phyloP scores from a whole-genome alignment of 2,329 filamentous ascomycete species.

The Fusarium sp. region DNA sequence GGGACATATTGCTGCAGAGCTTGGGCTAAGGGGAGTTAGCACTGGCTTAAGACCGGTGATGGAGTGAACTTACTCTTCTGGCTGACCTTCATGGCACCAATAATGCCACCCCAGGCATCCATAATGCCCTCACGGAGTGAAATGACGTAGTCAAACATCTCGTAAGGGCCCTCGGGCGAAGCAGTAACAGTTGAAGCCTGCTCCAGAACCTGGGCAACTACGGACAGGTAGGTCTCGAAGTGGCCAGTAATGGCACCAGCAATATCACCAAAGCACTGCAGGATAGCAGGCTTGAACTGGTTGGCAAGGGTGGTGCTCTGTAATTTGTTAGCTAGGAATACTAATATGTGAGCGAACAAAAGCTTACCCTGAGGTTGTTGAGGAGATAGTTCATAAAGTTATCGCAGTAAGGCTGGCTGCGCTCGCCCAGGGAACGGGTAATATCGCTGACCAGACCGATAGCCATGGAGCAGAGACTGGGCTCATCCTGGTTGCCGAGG shows the following conservation, averaged over 20 bases:
- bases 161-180: constrained; percentile 83
- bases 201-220: constrained; percentile 93
- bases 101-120: constrained; percentile 98
- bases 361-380: constrained; percentile 83
- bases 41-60: constrained; percentile 27
- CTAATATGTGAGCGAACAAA: not conserved
- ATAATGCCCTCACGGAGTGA: constrained; percentile 97
- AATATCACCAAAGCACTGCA: constrained; percentile 98
- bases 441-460: constrained; percentile 98
- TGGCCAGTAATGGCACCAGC: constrained; percentile 91
- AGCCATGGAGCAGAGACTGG: constrained; percentile 93
- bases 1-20: constrained; percentile 81
- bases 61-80: constrained; percentile 72
- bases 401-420: constrained; percentile 95
- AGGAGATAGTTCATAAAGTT: constrained; percentile 98
- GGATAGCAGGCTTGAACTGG: constrained; percentile 97
- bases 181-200: constrained; percentile 88
- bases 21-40: constrained; percentile 62
- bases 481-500: constrained; percentile 94
- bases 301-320: constrained; percentile 88
- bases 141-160: constrained; percentile 97
- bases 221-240: constrained; percentile 92
- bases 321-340: constrained; percentile 20
- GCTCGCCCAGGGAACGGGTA: constrained; percentile 87
- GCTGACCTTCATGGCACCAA: constrained; percentile 90